Evolutionary conservation across 1,284 basidiomycete genomes (phyloP).

Genomic region (Trichosporon sp.): DNA sequence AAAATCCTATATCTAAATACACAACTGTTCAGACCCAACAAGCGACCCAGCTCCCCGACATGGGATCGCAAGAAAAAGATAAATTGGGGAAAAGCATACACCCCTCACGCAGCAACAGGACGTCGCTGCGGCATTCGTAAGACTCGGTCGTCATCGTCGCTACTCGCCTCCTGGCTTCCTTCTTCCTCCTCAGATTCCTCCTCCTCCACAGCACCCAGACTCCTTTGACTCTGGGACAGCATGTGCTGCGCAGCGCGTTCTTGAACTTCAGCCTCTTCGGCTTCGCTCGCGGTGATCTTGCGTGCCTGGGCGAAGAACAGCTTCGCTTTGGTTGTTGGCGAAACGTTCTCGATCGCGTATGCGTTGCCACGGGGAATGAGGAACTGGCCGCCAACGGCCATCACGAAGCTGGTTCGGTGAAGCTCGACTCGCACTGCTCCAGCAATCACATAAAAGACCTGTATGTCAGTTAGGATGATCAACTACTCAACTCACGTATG

Average conservation of each 20-base stretch:
- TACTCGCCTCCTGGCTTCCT: conserved; percentile 30
- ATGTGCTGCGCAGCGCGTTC: conserved; percentile 11
- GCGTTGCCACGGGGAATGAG: conserved; percentile 89
- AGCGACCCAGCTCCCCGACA: not conserved
- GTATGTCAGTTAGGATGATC: conserved; percentile 19
- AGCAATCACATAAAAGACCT: conserved; percentile 86
- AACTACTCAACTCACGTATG: conserved; percentile 69
- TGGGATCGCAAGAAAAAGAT: not conserved
- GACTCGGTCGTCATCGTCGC: conserved; percentile 14
- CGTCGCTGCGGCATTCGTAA: not conserved
- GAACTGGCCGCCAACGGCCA: conserved; percentile 83
- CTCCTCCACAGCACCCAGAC: not conserved
- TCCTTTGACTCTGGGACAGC: not conserved
- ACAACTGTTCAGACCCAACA: not conserved
- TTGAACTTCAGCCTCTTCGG: conserved; percentile 37
- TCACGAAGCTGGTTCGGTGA: conserved; percentile 73
- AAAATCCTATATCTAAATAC: not conserved
- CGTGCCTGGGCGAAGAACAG: conserved; percentile 93
- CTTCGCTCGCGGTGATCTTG: conserved; percentile 63
- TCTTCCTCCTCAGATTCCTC: conserved; percentile 22
- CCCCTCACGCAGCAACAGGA: not conserved
- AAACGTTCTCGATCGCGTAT: conserved; percentile 87
- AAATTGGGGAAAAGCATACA: not conserved
- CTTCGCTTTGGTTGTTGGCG: conserved; percentile 69
- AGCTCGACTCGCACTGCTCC: conserved; percentile 85